phyloP scores from a whole-genome alignment of 2,329 filamentous ascomycete genomes.

The Curvularia eragrostidis region DNA sequence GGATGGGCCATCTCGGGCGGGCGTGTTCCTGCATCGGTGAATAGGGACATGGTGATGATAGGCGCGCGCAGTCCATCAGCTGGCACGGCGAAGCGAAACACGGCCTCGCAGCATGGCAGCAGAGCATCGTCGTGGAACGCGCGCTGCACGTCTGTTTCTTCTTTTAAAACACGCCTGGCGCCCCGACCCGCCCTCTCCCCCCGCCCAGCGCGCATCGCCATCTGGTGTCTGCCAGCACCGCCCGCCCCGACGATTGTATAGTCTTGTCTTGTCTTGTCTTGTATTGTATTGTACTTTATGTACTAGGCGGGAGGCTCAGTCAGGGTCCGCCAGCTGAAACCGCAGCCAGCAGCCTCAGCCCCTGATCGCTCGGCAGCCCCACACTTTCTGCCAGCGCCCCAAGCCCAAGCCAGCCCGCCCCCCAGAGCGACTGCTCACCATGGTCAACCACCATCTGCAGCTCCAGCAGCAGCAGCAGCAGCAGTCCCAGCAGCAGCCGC shows the following conservation, averaged over 20 bases:
- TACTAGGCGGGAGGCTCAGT: not conserved
- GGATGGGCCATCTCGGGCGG: conserved; percentile 6
- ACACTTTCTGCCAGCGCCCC: conserved; percentile 2
- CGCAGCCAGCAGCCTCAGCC: too few species aligned
- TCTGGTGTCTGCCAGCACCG: not conserved
- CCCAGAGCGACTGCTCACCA: conserved; percentile 6
- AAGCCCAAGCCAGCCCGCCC: not conserved
- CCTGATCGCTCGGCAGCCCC: conserved; percentile 24
- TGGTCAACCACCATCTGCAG: conserved; percentile 25
- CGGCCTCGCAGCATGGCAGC: conserved; percentile 2
- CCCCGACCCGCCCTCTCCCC: not conserved
- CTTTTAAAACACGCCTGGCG: not conserved
- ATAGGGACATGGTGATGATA: not conserved
- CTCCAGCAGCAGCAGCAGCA: not conserved
- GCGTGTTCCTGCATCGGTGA: conserved; percentile 22
- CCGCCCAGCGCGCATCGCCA: not conserved
- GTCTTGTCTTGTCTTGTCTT: too few species aligned
- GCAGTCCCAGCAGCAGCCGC: not conserved
- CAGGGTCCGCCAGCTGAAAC: conserved; percentile 19
- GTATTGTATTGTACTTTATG: too few species aligned
- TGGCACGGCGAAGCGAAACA: conserved; percentile 15
- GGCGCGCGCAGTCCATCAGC: conserved; percentile 11
- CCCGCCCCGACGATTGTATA: too few species aligned
- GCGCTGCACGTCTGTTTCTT: not conserved
- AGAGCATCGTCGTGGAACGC: not conserved